These are phyloP conservation scores for Coelastrella sp. DNA, from an alignment of 139 green algal species.

Conservation along the genomic window DNA sequence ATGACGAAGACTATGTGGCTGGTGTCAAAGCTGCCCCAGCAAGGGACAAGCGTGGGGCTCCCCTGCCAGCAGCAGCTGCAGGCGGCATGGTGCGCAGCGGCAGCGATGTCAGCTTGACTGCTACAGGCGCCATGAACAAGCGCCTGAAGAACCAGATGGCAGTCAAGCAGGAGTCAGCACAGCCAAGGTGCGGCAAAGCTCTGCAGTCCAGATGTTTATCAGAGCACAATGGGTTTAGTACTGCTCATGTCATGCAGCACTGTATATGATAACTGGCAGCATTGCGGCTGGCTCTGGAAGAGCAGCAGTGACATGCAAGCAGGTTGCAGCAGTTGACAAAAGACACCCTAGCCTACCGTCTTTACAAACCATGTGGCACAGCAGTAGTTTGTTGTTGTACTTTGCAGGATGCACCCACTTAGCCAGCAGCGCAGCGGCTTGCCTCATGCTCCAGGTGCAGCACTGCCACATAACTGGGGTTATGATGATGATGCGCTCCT, in stretches of 20 bases:
- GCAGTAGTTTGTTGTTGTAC: not conserved
- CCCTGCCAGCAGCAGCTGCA: constrained; percentile 1
- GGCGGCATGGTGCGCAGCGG: constrained; percentile 32
- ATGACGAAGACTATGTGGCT: constrained; percentile 45
- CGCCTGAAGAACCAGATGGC: constrained; percentile 34
- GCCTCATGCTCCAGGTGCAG: not conserved
- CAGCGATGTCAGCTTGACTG: constrained; percentile 39
- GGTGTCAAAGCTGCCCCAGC: not conserved
- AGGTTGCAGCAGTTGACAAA: no score
- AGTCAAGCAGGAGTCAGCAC: not conserved
- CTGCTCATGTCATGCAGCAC: not conserved
- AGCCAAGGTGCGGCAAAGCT: not conserved
- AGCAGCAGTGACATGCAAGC: no score
- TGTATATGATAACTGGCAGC: no score
- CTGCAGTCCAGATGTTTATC: no score
- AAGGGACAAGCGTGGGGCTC: not conserved
- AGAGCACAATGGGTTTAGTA: no score
- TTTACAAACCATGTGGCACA: no score
- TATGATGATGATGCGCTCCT: constrained; percentile 48
- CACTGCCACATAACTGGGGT: constrained; percentile 29
- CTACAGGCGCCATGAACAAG: constrained; percentile 15
- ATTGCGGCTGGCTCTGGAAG: no score
- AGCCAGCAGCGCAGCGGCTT: not conserved
- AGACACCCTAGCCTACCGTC: no score
- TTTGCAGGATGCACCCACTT: constrained; percentile 29